Evolutionary conservation across 352 stramenopile species (phyloP).

Genomic region (Peronospora farinosa): DNA sequence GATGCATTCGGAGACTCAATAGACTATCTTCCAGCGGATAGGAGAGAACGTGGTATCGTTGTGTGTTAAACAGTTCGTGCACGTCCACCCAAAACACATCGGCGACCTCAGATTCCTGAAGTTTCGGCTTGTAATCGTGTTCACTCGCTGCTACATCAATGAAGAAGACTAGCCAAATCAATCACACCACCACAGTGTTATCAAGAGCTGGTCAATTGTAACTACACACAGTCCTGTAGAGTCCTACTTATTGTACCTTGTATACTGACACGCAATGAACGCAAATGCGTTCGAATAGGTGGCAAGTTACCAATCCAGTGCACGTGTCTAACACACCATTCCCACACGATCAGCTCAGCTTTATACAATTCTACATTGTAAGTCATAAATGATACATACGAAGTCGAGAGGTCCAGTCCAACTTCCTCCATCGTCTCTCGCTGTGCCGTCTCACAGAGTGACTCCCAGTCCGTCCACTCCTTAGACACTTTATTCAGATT

Average conservation of each 20-base stretch:
- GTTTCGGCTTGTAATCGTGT: slow-evolving; percentile 37
- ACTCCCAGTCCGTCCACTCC: slow-evolving; percentile 57
- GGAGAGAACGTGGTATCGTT: slow-evolving; percentile 46
- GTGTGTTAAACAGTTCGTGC: slow-evolving; percentile 60
- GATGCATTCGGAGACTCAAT: slow-evolving; percentile 27
- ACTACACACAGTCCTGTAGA: not conserved
- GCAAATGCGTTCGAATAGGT: slow-evolving; percentile 54
- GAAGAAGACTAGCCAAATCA: slow-evolving; percentile 53
- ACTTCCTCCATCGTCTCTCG: slow-evolving; percentile 82
- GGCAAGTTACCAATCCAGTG: slow-evolving; percentile 62
- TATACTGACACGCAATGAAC: slow-evolving; percentile 56
- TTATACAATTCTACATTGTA: not conserved
- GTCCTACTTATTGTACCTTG: slow-evolving; percentile 34
- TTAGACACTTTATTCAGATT: slow-evolving; percentile 20
- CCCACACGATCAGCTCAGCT: slow-evolving; percentile 6
- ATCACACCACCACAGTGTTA: slow-evolving; percentile 1
- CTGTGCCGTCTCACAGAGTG: slow-evolving; percentile 55
- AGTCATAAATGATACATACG: slow-evolving; percentile 27
- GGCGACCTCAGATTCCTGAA: slow-evolving; percentile 64
- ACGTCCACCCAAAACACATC: slow-evolving; percentile 82
- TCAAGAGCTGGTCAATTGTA: not conserved
- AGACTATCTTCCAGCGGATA: slow-evolving; percentile 64
- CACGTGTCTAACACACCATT: slow-evolving; percentile 35
- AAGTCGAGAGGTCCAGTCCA: slow-evolving; percentile 52
- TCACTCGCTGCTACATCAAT: slow-evolving; percentile 47